Evolutionary conservation across 2,329 filamentous ascomycete species (phyloP).

Genomic region (Macrophomina pseudophaseolina): DNA sequence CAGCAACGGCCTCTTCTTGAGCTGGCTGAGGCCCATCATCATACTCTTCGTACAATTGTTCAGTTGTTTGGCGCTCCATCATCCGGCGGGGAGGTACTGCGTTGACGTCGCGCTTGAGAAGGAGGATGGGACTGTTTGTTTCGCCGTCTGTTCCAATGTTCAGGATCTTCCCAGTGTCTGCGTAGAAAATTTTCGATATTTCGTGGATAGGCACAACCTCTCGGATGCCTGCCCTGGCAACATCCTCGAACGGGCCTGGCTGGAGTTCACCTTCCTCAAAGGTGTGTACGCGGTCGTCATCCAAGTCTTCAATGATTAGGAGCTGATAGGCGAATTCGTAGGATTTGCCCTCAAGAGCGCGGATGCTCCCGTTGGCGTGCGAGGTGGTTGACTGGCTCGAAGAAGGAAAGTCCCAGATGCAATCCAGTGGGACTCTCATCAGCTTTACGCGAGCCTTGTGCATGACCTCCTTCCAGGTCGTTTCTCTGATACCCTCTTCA

Average conservation of each 20-base stretch:
- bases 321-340: constrained; percentile 81
- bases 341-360: constrained; percentile 48
- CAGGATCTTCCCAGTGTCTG: constrained; percentile 85
- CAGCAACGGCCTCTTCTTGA: not conserved
- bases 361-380: constrained; percentile 33
- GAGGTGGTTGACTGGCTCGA: constrained; percentile 30
- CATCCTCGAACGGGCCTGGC: constrained; percentile 64
- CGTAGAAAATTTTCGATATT: constrained; percentile 91
- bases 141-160: constrained; percentile 76
- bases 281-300: constrained; percentile 71
- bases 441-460: constrained; percentile 89
- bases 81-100: constrained; percentile 66
- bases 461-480: constrained; percentile 94
- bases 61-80: constrained; percentile 50
- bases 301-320: constrained; percentile 80
- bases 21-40: constrained; percentile 31
- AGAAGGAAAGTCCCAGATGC: constrained; percentile 53
- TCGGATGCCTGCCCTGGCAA: constrained; percentile 66
- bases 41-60: constrained; percentile 44
- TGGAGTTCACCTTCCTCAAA: constrained; percentile 65
- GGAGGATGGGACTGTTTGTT: constrained; percentile 73
- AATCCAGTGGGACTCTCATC: constrained; percentile 68
- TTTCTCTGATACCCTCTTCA: constrained; percentile 63
- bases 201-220: constrained; percentile 73
- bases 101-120: constrained; percentile 73